These are phyloP conservation scores for Catharanthus roseus DNA, from an alignment of 257 asterid species.

Conservation along the genomic window DNA sequence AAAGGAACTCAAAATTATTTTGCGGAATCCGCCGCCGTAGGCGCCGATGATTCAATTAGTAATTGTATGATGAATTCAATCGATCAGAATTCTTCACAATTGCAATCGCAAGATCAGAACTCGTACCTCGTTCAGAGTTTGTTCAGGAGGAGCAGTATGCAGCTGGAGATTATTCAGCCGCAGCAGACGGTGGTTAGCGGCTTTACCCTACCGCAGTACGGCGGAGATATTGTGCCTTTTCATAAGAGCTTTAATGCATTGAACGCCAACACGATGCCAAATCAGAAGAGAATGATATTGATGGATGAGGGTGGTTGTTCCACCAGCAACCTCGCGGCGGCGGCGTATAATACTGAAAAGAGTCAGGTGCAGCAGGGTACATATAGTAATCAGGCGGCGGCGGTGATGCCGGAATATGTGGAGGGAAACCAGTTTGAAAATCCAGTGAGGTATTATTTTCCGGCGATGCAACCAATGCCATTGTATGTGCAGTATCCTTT, in stretches of 20 bases:
- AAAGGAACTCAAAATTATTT: neutral
- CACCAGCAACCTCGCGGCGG: constrained; percentile 1
- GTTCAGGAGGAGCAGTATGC: neutral
- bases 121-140: neutral
- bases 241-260: neutral
- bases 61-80: neutral
- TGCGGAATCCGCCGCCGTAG: neutral
- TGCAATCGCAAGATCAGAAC: neutral
- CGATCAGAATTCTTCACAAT: neutral
- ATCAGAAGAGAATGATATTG: neutral
- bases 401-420: neutral
- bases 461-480: constrained; percentile 3
- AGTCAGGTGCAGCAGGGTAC: neutral
- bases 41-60: neutral
- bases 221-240: neutral
- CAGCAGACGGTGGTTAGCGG: neutral
- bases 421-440: neutral
- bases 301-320: neutral
- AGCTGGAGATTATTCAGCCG: neutral
- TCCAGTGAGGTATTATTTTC: constrained; percentile 4
- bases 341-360: neutral
- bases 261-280: neutral
- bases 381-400: neutral
- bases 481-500: constrained; percentile 5
- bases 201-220: neutral